Percentiles rank a stretch among this genome's conserved stretches.
These are phyloP conservation scores for Cladosporium halotolerans DNA, from an alignment of 2,329 filamentous ascomycete genomes.

Conservation along the genomic window DNA sequence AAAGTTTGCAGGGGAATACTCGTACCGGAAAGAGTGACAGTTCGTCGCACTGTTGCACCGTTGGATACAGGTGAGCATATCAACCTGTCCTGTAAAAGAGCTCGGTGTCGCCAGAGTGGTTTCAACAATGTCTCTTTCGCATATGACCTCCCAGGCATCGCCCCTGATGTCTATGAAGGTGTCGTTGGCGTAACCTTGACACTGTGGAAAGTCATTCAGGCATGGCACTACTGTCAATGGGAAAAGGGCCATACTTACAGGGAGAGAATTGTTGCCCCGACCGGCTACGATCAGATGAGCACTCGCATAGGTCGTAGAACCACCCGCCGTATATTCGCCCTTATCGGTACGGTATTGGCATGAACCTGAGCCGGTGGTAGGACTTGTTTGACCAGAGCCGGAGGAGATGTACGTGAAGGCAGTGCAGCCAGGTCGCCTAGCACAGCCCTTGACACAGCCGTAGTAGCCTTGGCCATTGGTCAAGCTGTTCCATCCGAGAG, in stretches of 20 bases:
- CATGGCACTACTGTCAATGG: no score
- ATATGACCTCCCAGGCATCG: not conserved
- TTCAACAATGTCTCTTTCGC: not conserved
- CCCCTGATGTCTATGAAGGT: not conserved
- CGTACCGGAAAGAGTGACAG: not conserved
- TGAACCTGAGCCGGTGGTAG: not conserved
- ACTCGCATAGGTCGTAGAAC: slow-evolving; percentile 3
- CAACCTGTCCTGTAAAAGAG: not conserved
- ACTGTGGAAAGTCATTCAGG: not conserved
- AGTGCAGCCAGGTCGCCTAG: slow-evolving; percentile 14
- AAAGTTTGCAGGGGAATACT: not conserved
- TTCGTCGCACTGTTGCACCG: no score
- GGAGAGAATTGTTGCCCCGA: not conserved
- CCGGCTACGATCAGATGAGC: slow-evolving; percentile 10
- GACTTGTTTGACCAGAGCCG: not conserved
- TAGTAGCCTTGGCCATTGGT: slow-evolving; percentile 16
- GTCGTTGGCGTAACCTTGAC: not conserved
- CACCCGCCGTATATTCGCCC: not conserved
- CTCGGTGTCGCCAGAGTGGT: no score
- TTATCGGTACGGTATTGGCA: slow-evolving; percentile 4
- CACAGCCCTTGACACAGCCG: slow-evolving; percentile 17
- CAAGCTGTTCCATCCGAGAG: not conserved
- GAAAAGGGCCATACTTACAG: not conserved
- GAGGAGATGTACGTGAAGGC: slow-evolving; percentile 10
- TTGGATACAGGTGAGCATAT: not conserved